Conservation (phyloP, 2,329 filamentous ascomycete genomes). For the Lachnellula suecica region DNA sequence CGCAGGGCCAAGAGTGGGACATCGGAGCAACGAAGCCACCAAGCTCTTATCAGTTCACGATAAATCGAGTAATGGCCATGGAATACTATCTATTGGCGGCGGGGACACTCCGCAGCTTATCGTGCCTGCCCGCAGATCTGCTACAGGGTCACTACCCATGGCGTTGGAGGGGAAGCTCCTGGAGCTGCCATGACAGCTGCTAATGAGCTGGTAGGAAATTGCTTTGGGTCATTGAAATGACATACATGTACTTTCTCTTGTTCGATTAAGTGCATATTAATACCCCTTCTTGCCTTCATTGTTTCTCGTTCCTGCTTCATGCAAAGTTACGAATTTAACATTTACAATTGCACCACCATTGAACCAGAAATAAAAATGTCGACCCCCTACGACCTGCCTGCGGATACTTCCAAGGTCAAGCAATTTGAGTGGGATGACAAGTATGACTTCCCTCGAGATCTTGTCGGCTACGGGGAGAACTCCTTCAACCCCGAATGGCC, state of each 20-base stretch:
- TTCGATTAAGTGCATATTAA: constrained; percentile 11
- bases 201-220: constrained; percentile 1
- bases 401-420: constrained; percentile 21
- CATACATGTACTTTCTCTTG: constrained; percentile 3
- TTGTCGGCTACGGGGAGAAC: constrained; percentile 28
- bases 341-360: constrained; percentile 1
- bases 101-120: constrained; percentile 11
- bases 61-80: neutral
- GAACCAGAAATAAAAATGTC: constrained; percentile 16
- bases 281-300: neutral
- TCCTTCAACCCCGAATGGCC: constrained; percentile 34
- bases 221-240: constrained; percentile 2
- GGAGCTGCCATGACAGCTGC: constrained; percentile 2
- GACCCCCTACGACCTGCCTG: constrained; percentile 21
- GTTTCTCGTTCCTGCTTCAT: neutral
- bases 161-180: constrained; percentile 8
- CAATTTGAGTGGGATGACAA: constrained; percentile 27
- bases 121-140: constrained; percentile 3
- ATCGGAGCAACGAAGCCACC: neutral
- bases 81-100: constrained; percentile 7
- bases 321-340: neutral
- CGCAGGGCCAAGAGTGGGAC: neutral
- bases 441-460: constrained; percentile 29
- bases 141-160: neutral
- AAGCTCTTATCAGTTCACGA: neutral